Base-by-base conservation (phyloP, 1,284 basidiomycete genomes). In the Agaricales sp. region DNA sequence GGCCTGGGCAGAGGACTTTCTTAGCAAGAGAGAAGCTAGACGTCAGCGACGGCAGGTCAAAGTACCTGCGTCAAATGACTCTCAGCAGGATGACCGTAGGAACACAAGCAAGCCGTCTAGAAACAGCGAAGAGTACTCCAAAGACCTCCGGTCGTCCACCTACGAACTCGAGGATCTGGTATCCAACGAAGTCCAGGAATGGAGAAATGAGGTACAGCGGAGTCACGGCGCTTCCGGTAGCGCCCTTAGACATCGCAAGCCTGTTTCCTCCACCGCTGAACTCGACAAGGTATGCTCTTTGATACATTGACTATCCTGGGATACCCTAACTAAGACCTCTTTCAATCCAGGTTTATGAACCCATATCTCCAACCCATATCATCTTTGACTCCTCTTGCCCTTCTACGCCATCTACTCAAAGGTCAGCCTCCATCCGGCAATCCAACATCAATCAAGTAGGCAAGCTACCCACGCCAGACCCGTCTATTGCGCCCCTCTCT, bases 161-260 rank as follows among this genome's bases (percentile, higher is more conserved):
- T 63, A 70, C 23, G 79, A 82, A 55, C 65, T 84, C 11, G 75
- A 78, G 48, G 64, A 68, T 12, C 62, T 82, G 38, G 66, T 69
- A 30, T 52, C 61, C 1, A 65, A 61, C 47, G 78, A 80, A 57
- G 70, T 78, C 3, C 64, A 68, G 20, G 74, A 75, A 60, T 79
- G 80, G 79, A 65, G 75, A 51, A 69, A 61, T 3, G 61, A 69
- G 51, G 67, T 66, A 2, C 60, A 67, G 47, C 61, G 58, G 50
- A 63, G 57, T 47, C 63, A 54, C 52, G 60, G 52, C 14, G 56
- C 55, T n/a, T 56, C 57, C 13, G 61, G 71, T n/a, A 61, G 68
- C 25, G 63, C 8, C 18, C 39, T 41, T 18, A 41, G 67, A 45
- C 61, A 69, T 49, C 63, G 57, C 48, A 61, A 61, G 14, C 55